A percentile compares a stretch with the other conserved stretches of the same genome.
Evolutionary conservation across 345 rosid genomes (phyloP).

Genomic region (Dimocarpus longan): DNA sequence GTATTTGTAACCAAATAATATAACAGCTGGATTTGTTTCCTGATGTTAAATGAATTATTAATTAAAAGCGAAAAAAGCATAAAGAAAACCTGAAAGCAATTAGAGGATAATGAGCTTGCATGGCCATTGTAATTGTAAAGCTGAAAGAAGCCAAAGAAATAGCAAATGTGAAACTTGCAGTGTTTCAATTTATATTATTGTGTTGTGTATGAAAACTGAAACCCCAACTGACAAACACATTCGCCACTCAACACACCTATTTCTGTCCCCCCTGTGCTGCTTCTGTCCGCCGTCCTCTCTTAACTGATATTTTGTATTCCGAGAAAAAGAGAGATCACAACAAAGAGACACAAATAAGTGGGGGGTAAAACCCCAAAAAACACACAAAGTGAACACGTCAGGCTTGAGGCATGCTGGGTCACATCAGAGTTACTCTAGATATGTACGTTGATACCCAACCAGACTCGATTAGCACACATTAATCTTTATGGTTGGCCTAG

Average conservation of each 20-base stretch:
- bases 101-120: slow-evolving; percentile 1
- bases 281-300: not conserved
- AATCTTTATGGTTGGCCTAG: not conserved
- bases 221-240: not conserved
- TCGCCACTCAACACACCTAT: not conserved
- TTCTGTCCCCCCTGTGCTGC: not conserved
- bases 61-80: not conserved
- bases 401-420: not conserved
- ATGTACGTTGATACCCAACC: not conserved
- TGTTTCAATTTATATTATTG: not conserved
- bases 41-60: not conserved
- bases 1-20: not conserved
- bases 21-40: not conserved
- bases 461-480: not conserved
- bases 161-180: not conserved
- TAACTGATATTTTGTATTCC: not conserved
- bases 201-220: not conserved
- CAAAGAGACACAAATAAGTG: not conserved
- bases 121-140: not conserved
- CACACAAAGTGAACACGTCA: not conserved
- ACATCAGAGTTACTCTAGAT: not conserved
- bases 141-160: not conserved
- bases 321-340: not conserved
- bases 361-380: not conserved
- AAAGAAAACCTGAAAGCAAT: not conserved